Evolutionary conservation across 2,329 filamentous ascomycete species (phyloP).

Genomic region (Aspergillus japonicus): DNA sequence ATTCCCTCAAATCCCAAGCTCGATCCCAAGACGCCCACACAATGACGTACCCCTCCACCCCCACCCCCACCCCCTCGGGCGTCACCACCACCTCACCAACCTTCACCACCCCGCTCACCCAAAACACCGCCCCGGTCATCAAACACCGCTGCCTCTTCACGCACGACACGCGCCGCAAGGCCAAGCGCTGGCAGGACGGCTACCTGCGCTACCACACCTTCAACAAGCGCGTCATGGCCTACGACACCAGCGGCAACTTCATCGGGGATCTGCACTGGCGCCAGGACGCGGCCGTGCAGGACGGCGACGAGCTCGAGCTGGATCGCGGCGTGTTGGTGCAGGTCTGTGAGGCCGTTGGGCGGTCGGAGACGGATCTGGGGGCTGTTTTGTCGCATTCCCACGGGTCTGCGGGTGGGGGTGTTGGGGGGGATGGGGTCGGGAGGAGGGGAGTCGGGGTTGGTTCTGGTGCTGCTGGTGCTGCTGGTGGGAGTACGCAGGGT

Average conservation of each 20-base stretch:
- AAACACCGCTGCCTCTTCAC: constrained; percentile 87
- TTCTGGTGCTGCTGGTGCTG: constrained; percentile 48
- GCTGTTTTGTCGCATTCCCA: too few relatives aligned
- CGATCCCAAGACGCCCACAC: too few relatives aligned
- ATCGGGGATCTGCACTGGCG: constrained; percentile 84
- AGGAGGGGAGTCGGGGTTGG: too few relatives aligned
- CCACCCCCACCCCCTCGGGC: too few relatives aligned
- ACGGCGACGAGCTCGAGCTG: constrained; percentile 78
- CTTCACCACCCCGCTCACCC: constrained; percentile 43
- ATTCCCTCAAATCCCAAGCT: too few relatives aligned
- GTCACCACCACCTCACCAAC: too few relatives aligned
- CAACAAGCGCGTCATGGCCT: constrained; percentile 88
- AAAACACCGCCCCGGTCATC: constrained; percentile 70
- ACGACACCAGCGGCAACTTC: constrained; percentile 75
- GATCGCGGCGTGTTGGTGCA: constrained; percentile 78
- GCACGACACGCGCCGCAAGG: constrained; percentile 78
- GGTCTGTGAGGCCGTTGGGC: constrained; percentile 72
- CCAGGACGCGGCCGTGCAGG: constrained; percentile 64
- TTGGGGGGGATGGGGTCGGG: background rate
- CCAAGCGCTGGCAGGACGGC: constrained; percentile 93
- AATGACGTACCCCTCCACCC: too few relatives aligned
- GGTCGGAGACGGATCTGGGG: constrained; percentile 73
- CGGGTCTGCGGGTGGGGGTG: background rate
- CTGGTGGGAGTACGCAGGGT: constrained; percentile 42
- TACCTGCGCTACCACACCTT: constrained; percentile 83